phyloP scores from a whole-genome alignment of 768 basidiomycete species.

The Auricularia heimuer region DNA sequence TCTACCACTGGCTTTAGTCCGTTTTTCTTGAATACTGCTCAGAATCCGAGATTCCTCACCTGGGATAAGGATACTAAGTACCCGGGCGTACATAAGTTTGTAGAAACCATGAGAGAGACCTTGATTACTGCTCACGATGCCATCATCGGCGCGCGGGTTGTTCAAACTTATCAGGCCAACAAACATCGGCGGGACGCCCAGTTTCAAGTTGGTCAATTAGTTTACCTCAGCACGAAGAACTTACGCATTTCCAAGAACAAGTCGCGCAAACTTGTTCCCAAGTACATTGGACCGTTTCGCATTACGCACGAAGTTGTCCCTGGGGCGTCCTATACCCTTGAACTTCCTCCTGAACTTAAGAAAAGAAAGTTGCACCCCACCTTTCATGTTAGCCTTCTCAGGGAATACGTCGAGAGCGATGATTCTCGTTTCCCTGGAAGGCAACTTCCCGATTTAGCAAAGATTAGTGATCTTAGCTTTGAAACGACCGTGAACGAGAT shows the following conservation, averaged over 20 bases:
- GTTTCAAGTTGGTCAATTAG: constrained; percentile 4
- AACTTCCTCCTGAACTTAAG: constrained; percentile 20
- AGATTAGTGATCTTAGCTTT: neutral
- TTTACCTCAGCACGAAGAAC: constrained; percentile 9
- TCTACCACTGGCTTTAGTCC: constrained; percentile 13
- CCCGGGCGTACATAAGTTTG: constrained; percentile 20
- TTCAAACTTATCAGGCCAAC: constrained; percentile 25
- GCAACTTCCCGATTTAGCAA: neutral
- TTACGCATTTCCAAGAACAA: constrained; percentile 4
- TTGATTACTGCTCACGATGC: constrained; percentile 27
- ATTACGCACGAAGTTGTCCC: neutral
- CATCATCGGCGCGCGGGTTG: constrained; percentile 25
- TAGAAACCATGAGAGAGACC: constrained; percentile 15
- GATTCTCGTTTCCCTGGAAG: constrained; percentile 25
- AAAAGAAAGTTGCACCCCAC: constrained; percentile 20
- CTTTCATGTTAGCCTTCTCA: constrained; percentile 27
- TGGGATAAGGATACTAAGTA: constrained; percentile 8
- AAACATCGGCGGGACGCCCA: neutral
- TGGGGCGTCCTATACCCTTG: constrained; percentile 20
- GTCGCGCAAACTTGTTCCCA: constrained; percentile 8
- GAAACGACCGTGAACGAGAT: too few relatives aligned
- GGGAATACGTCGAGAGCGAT: constrained; percentile 22
- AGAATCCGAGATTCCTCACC: constrained; percentile 7
- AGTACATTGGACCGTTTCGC: constrained; percentile 8
- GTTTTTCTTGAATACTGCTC: constrained; percentile 13